A percentile compares a stretch with the other conserved stretches of the same genome.
These are phyloP conservation scores for Colletotrichum trifolii DNA, from an alignment of 2,329 filamentous ascomycete genomes.

Conservation along the genomic window DNA sequence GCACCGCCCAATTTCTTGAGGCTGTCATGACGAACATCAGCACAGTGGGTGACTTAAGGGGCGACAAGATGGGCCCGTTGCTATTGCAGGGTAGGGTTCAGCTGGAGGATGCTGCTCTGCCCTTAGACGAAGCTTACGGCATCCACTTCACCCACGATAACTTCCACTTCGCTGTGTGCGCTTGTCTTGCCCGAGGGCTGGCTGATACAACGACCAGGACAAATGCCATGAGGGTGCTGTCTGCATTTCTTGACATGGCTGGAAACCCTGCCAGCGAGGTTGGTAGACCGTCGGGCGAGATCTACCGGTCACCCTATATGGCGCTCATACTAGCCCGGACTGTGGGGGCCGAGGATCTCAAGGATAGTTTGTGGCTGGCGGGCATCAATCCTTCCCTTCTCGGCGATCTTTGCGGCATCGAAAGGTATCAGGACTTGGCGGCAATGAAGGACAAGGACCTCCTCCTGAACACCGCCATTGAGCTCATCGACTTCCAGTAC, in stretches of 20 bases:
- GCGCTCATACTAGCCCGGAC: constrained; percentile 68
- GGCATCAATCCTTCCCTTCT: constrained; percentile 61
- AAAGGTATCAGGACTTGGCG: constrained; percentile 56
- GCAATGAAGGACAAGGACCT: constrained; percentile 69
- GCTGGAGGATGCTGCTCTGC: constrained; percentile 70
- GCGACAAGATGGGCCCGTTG: constrained; percentile 67
- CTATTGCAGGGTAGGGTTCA: constrained; percentile 70
- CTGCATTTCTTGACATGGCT: constrained; percentile 69
- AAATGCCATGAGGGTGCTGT: constrained; percentile 69
- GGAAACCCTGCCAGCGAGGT: constrained; percentile 44
- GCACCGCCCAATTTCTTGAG: constrained; percentile 72
- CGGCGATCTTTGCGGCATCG: constrained; percentile 51
- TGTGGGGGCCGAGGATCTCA: constrained; percentile 67
- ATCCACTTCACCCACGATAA: constrained; percentile 72
- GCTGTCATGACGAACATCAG: constrained; percentile 73
- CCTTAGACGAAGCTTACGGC: constrained; percentile 73
- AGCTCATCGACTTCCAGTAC: constrained; percentile 73
- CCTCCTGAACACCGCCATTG: constrained; percentile 71
- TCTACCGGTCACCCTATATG: constrained; percentile 65
- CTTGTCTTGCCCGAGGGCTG: constrained; percentile 71
- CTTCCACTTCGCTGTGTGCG: constrained; percentile 75
- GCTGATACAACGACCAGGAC: constrained; percentile 70
- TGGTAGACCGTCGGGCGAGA: constrained; percentile 40
- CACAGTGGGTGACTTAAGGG: constrained; percentile 68
- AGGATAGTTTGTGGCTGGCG: constrained; percentile 71